Evolutionary conservation across 2,329 filamentous ascomycete genomes (phyloP), one percentile per base, ranked within the genome.

Genomic region (Alternaria gaisen): DNA sequence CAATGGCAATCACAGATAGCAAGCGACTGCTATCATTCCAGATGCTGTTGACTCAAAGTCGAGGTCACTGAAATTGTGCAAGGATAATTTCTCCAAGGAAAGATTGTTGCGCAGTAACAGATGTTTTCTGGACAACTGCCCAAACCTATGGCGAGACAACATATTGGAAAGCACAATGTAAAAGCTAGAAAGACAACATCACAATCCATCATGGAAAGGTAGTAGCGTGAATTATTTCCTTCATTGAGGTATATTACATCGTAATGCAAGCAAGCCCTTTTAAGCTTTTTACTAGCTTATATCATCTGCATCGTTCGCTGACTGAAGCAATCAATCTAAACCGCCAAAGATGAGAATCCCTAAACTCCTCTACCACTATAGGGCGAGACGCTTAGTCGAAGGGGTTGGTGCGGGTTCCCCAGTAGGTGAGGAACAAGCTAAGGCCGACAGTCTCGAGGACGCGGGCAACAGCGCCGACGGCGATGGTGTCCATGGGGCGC

Each of bases 331-430:
- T 69, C 71, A 73, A 67, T 74, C 67, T 70, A 73, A 71, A 64
- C 67, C 61, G 53, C 59, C 64, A 66, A 71, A 50, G 50, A 66
- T 61, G 59, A 65, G 66, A 65, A 68, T 65, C 59, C 66, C 64
- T 55, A 66, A 65, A 70, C 63, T 63, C 66, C 65, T 58, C 64
- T 38, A 56, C 61, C 60, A 55, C 62, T 60, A 32, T 32, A 12
- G 59, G 38, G 56, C 42, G 59, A 72, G 56, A 64, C 56, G 58
- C 68, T 86, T 91, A 94, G 77, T 93, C 88, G 81, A 97, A 96
- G 63, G 93, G 93, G 85, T 93, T 94, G 83, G 93, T 95, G 78
- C 91, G 90, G 76, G 94, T 97, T 76, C 94, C 94, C 94, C 94
- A 98, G 91, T 92, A 98, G 78, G 93, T 97, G 73, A 98, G 86